Evolutionary conservation across 352 stramenopile genomes (phyloP).

Genomic region (Globisporangium iwayamae): DNA sequence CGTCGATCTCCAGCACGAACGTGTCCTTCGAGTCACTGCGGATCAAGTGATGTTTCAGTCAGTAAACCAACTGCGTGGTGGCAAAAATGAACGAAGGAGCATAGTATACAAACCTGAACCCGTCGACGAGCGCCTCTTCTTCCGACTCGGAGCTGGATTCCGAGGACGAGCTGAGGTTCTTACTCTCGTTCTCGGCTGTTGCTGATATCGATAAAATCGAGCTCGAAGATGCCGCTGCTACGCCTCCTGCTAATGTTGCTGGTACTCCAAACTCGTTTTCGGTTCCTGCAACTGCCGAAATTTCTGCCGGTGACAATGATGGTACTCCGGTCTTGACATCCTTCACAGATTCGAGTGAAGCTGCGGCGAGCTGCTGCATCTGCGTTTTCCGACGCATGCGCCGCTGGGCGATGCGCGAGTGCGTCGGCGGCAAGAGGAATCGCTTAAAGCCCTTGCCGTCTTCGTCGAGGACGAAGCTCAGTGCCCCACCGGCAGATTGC

Average conservation of each 20-base stretch:
- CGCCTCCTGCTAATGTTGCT: neutral
- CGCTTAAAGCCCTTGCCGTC: constrained; percentile 37
- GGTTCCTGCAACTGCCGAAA: constrained; percentile 3
- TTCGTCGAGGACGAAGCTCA: constrained; percentile 31
- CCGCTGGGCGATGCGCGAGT: constrained; percentile 27
- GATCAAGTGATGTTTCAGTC: neutral
- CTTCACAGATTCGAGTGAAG: constrained; percentile 9
- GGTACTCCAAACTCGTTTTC: constrained; percentile 11
- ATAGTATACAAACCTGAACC: constrained; percentile 32
- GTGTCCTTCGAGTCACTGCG: constrained; percentile 77
- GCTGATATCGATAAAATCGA: constrained; percentile 1
- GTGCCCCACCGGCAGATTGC: constrained; percentile 20
- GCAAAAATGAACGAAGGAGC: neutral
- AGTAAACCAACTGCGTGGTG: neutral
- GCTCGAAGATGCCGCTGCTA: neutral
- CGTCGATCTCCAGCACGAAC: constrained; percentile 90
- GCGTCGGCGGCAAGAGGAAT: constrained; percentile 28
- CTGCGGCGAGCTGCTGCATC: constrained; percentile 7
- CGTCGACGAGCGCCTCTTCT: constrained; percentile 74
- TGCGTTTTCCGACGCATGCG: constrained; percentile 35
- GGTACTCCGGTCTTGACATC: constrained; percentile 23
- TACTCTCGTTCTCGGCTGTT: constrained; percentile 40
- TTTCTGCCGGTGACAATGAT: constrained; percentile 17
- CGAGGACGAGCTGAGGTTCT: constrained; percentile 64
- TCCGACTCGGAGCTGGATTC: constrained; percentile 82